These are phyloP conservation scores for Globisporangium mamillatum DNA, from an alignment of 352 stramenopile species.

Conservation along the genomic window DNA sequence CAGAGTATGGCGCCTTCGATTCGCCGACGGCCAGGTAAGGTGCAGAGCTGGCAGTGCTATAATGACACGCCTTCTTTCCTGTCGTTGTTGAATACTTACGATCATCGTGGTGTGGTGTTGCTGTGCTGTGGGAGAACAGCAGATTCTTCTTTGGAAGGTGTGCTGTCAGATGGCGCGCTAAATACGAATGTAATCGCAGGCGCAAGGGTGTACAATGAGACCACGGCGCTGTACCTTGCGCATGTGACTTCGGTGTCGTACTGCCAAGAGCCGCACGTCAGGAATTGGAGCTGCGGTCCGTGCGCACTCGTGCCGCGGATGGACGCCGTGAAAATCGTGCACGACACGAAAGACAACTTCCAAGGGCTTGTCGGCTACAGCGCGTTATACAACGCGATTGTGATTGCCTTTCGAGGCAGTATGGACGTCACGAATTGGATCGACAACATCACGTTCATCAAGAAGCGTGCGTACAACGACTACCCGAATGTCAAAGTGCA, in stretches of 20 bases:
- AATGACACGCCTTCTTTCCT: neutral
- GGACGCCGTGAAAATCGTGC: conserved; percentile 46
- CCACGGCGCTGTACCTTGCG: conserved; percentile 65
- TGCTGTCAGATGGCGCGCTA: neutral
- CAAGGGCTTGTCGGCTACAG: conserved; percentile 79
- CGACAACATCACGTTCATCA: conserved; percentile 83
- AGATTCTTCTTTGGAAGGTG: neutral
- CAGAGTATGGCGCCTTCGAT: neutral
- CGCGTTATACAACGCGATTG: conserved; percentile 37
- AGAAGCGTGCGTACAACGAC: conserved; percentile 59
- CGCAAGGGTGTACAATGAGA: conserved; percentile 48
- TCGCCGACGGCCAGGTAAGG: neutral
- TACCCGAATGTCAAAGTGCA: conserved; percentile 67
- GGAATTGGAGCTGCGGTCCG: conserved; percentile 73
- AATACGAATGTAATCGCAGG: neutral
- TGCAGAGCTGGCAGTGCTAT: neutral
- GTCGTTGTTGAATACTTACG: neutral
- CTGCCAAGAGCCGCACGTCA: conserved; percentile 59
- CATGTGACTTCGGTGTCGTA: conserved; percentile 79
- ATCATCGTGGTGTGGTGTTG: neutral
- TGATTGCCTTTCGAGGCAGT: conserved; percentile 80
- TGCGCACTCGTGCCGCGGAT: conserved; percentile 59
- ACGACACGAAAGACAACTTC: conserved; percentile 74
- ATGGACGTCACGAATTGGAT: conserved; percentile 86
- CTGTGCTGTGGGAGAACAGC: neutral